Evolutionary conservation across 2,329 filamentous ascomycete species (phyloP), one percentile per base, ranked within the genome.

Genomic region (Leptographium flavum): DNA sequence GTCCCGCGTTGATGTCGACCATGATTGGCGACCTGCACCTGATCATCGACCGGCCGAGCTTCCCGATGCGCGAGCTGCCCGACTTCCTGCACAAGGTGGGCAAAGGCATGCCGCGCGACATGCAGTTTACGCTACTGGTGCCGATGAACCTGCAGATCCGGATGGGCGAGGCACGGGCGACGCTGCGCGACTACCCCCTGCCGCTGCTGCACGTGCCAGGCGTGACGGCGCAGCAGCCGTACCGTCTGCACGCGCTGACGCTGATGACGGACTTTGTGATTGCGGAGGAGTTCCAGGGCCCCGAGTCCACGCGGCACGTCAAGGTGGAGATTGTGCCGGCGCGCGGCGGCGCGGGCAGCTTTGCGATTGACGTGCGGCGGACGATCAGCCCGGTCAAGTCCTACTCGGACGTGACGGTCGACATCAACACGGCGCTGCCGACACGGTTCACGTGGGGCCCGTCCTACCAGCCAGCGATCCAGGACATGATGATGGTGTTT

Each of bases 401-500:
- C 0, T 98, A 92, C 59, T 95, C 92, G 0, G 83, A 96, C 57
- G 88, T 95, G 61, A 77, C 75, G 30, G 73, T 98, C 55, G 85
- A 94, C 51, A 88, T 98, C 61, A 94, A 96, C 60, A 95, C 90
- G 2, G 83, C 81, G 45, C 77, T 90, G 47, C 86, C 93, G 2
- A 98, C 92, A 1, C 79, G 85, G 38, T 90, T 98, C 44, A 95
- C 90, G 0, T 98, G 92, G 93, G 88, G 88, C 8, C 88, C 92
- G 39, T 94, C 88, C 2, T 98, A 96, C 57, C 93, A 98, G 57
- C 92, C 93, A 25, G 90, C 90, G 2, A 90, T 98, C 41, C 92
- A 98, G 60, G 93, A 98, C 58, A 94, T 96, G 83, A 98, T 98
- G 92, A 95, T 96, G 75, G 88, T 88, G 23, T 84, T 98, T 49